Conservation (phyloP, 1,284 basidiomycete genomes). For the Xerocomus amazonicus region DNA sequence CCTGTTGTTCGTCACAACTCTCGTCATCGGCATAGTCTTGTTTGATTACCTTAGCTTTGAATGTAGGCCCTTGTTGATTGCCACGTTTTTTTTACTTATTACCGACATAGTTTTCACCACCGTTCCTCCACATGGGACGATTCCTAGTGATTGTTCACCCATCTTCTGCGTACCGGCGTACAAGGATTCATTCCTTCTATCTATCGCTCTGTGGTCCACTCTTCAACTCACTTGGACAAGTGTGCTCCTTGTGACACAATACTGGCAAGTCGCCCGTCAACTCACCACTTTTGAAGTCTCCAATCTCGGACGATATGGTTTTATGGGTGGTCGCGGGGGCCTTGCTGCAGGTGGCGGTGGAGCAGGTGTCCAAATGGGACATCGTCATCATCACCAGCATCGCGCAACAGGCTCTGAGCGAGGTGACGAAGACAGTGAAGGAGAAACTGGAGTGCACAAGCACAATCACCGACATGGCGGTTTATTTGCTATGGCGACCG, state of each 20-base stretch:
- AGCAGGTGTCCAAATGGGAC: slow-evolving; percentile 71
- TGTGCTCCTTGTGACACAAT: slow-evolving; percentile 81
- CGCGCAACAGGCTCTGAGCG: slow-evolving; percentile 28
- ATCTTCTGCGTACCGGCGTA: slow-evolving; percentile 66
- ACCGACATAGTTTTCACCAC: slow-evolving; percentile 47
- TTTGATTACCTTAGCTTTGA: slow-evolving; percentile 83
- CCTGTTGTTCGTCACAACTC: slow-evolving; percentile 80
- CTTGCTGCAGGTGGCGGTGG: slow-evolving; percentile 94
- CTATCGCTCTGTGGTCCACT: slow-evolving; percentile 79
- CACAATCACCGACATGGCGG: slow-evolving; percentile 43
- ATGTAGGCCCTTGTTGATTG: slow-evolving; percentile 52
- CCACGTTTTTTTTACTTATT: slow-evolving; percentile 5
- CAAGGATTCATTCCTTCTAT: slow-evolving; percentile 81
- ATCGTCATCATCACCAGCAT: slow-evolving; percentile 50
- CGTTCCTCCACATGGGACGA: slow-evolving; percentile 39
- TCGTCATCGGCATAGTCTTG: slow-evolving; percentile 75
- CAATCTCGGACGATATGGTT: slow-evolving; percentile 93
- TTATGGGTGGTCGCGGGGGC: slow-evolving; percentile 94
- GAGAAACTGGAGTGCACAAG: slow-evolving; percentile 44
- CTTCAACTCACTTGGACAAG: slow-evolving; percentile 93
- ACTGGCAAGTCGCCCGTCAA: slow-evolving; percentile 90
- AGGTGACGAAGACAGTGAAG: slow-evolving; percentile 58
- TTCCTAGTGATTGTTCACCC: slow-evolving; percentile 63
- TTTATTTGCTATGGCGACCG: slow-evolving; percentile 27
- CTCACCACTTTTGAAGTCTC: slow-evolving; percentile 97